A percentile compares a stretch with the other conserved stretches of the same genome.
Evolutionary conservation across 352 stramenopile genomes (phyloP).

Genomic region (Phytophthora sp.): DNA sequence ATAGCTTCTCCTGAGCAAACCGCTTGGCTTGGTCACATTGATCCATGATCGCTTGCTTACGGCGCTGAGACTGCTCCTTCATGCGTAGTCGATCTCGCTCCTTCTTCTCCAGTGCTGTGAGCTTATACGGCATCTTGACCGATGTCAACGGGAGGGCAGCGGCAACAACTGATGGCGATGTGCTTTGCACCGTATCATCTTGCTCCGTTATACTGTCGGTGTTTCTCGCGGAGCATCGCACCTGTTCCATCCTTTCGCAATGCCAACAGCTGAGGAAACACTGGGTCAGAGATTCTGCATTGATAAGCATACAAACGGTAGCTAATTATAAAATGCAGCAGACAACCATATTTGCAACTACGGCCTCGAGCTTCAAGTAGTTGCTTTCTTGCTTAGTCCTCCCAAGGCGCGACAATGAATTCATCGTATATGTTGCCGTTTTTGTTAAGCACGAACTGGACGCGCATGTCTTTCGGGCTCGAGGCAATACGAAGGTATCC

Average conservation of each 20-base stretch:
- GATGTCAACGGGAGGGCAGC: conserved; percentile 9
- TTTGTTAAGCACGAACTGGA: conserved; percentile 76
- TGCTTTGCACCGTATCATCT: conserved; percentile 11
- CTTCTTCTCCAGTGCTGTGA: conserved; percentile 61
- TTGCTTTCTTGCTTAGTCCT: neutral
- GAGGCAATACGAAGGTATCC: conserved; percentile 66
- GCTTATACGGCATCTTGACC: conserved; percentile 31
- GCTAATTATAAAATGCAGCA: conserved; percentile 40
- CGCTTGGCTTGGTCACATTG: conserved; percentile 35
- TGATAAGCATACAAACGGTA: conserved; percentile 14
- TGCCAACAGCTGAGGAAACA: conserved; percentile 3
- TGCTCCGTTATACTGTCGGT: conserved; percentile 24
- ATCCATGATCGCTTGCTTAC: conserved; percentile 44
- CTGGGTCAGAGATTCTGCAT: conserved; percentile 21
- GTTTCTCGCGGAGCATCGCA: conserved; percentile 13
- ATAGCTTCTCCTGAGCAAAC: conserved; percentile 34
- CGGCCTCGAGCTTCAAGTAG: too few relatives aligned
- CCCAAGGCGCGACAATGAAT: conserved; percentile 46
- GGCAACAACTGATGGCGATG: conserved; percentile 15
- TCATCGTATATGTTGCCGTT: conserved; percentile 74
- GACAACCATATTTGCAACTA: neutral
- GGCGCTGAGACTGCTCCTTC: conserved; percentile 55
- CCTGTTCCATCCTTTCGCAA: conserved; percentile 14
- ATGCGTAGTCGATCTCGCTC: conserved; percentile 53
- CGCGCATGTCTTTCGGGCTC: conserved; percentile 42